phyloP scores from a whole-genome alignment of 768 basidiomycete species.

The Leccinum aurantiacum region DNA sequence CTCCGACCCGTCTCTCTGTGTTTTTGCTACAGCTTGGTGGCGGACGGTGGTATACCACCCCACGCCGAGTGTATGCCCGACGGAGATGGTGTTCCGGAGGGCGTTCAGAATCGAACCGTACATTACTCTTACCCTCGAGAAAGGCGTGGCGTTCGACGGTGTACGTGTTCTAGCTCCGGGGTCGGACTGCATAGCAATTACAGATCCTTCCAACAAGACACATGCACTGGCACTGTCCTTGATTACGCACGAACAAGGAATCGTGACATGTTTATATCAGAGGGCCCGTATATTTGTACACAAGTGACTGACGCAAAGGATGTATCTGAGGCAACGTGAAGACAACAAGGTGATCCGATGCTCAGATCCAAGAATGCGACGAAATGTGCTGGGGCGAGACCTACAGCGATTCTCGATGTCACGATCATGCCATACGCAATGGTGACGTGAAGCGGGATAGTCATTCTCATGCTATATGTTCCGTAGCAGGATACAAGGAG shows the following conservation, averaged over 20 bases:
- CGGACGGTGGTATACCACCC: neutral
- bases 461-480: too few species aligned
- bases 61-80: neutral
- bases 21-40: neutral
- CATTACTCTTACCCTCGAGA: neutral
- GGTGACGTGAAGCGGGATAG: too few species aligned
- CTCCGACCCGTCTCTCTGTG: neutral
- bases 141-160: neutral
- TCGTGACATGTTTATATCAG: too few species aligned
- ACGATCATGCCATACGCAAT: too few species aligned
- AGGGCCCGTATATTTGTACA: too few species aligned
- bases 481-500: too few species aligned
- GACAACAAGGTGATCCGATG: too few species aligned
- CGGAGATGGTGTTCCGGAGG: neutral
- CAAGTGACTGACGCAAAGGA: too few species aligned
- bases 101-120: neutral
- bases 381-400: too few species aligned
- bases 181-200: neutral
- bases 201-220: neutral
- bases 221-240: neutral
- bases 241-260: neutral
- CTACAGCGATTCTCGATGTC: too few species aligned
- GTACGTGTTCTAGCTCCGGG: neutral
- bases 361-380: too few species aligned
- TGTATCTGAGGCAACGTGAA: too few species aligned